Evolutionary conservation across 352 stramenopile species (phyloP).

Genomic region (Phytophthora pisi): DNA sequence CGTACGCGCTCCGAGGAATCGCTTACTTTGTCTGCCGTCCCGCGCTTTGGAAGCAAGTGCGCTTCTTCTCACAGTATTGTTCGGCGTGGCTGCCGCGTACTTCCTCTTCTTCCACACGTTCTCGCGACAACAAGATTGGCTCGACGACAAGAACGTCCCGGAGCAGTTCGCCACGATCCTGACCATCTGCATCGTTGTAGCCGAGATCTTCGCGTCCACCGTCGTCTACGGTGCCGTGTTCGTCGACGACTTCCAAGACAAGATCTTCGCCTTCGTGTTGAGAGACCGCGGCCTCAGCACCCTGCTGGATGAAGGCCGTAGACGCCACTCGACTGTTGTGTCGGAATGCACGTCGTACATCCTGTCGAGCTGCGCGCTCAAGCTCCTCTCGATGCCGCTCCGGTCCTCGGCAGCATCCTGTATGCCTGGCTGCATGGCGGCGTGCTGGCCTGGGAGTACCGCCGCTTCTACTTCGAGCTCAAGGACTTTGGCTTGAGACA

Average conservation of each 20-base stretch:
- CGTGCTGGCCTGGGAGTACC: slow-evolving; percentile 54
- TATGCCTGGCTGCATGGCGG: slow-evolving; percentile 58
- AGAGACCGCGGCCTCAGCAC: slow-evolving; percentile 33
- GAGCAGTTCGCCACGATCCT: slow-evolving; percentile 45
- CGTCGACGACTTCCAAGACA: slow-evolving; percentile 48
- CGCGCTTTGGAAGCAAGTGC: slow-evolving; percentile 43
- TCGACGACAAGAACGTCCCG: slow-evolving; percentile 40
- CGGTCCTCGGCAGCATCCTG: slow-evolving; percentile 44
- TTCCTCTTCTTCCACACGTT: slow-evolving; percentile 44
- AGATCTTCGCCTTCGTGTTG: slow-evolving; percentile 54
- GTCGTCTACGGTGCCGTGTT: slow-evolving; percentile 48
- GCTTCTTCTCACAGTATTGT: slow-evolving; percentile 47
- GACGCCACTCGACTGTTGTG: slow-evolving; percentile 34
- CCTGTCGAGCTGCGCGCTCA: slow-evolving; percentile 36
- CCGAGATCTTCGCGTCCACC: slow-evolving; percentile 54
- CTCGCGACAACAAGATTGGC: slow-evolving; percentile 37
- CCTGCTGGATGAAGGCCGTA: slow-evolving; percentile 24
- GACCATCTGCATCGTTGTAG: slow-evolving; percentile 46
- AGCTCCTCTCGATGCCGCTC: slow-evolving; percentile 51
- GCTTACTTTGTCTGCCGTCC: slow-evolving; percentile 52
- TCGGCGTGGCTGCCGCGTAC: slow-evolving; percentile 38
- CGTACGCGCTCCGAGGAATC: slow-evolving; percentile 41
- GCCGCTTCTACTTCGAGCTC: slow-evolving; percentile 62
- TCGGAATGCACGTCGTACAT: slow-evolving; percentile 45
- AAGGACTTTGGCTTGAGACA: slow-evolving; percentile 40